Evolutionary conservation across 2,329 filamentous ascomycete genomes (phyloP).

Genomic region (Ceratocystis destructans): DNA sequence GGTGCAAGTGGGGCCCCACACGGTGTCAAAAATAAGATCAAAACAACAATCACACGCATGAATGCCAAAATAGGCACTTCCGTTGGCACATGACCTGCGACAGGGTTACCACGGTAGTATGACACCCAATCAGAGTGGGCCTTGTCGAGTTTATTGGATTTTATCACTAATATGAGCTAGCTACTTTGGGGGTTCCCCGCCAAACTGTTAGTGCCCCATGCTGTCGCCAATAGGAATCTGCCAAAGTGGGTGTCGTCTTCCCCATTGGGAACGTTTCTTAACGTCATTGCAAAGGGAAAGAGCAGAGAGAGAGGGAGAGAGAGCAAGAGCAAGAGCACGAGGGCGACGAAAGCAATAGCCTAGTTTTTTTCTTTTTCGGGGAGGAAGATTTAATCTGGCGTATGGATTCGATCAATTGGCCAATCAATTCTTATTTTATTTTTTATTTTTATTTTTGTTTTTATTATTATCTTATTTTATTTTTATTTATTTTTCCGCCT

Average conservation of each 20-base stretch:
- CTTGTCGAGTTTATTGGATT: not conserved
- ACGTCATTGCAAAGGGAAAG: not conserved
- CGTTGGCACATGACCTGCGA: not conserved
- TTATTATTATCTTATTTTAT: not conserved
- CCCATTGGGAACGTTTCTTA: constrained; percentile 5
- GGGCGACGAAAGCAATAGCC: not conserved
- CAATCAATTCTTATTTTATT: not conserved
- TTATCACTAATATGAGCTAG: not conserved
- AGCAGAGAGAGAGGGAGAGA: not conserved
- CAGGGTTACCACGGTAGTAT: not conserved
- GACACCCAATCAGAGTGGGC: not conserved
- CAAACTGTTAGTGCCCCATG: not conserved
- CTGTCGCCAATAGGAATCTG: not conserved
- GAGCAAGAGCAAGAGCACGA: not conserved
- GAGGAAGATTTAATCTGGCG: too few relatives aligned
- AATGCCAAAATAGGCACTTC: constrained; percentile 5
- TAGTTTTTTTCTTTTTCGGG: not conserved
- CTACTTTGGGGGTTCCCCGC: not conserved
- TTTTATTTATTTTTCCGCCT: not conserved
- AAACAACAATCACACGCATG: constrained; percentile 1
- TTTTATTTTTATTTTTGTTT: not conserved
- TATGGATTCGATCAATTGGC: not conserved
- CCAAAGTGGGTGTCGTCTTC: constrained; percentile 1
- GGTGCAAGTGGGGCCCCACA: not conserved
- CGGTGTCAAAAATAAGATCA: constrained; percentile 1